Percentiles rank a stretch among this genome's conserved stretches.
phyloP scores from a whole-genome alignment of 164 flowering plant genomes.

The Sextonia rubra region DNA sequence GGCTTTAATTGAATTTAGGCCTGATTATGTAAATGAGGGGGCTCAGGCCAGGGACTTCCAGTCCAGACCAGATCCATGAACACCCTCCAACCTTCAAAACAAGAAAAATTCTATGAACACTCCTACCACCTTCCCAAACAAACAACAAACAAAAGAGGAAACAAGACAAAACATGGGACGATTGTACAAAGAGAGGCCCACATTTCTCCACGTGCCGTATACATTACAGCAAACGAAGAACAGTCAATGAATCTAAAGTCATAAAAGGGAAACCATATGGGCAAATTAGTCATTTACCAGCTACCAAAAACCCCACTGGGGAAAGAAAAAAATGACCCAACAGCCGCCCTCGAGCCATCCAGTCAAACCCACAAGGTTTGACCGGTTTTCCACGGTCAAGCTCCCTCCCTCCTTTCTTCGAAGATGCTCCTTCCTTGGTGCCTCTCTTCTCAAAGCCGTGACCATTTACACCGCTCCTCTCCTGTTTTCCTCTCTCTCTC shows the following conservation, averaged over 20 bases:
- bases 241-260: neutral
- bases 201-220: no score
- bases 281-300: neutral
- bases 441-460: constrained; percentile 1
- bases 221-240: neutral
- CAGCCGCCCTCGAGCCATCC: constrained; percentile 14
- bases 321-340: neutral
- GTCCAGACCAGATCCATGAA: no score
- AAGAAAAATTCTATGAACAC: no score
- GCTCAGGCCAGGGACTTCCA: no score
- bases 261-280: neutral
- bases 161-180: no score
- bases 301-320: neutral
- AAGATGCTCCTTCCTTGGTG: constrained; percentile 15
- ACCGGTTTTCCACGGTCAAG: constrained; percentile 25
- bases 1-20: no score
- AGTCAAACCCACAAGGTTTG: constrained; percentile 50
- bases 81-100: no score
- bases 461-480: constrained; percentile 4
- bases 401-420: constrained; percentile 17
- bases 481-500: constrained; percentile 7
- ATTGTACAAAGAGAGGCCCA: no score
- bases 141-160: no score
- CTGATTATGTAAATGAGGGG: no score
- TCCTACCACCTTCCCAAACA: no score